A percentile compares a stretch with the other conserved stretches of the same genome.
phyloP scores from a whole-genome alignment of 192 early-diverging fungal species.

The Backusella parvicylindrica region DNA sequence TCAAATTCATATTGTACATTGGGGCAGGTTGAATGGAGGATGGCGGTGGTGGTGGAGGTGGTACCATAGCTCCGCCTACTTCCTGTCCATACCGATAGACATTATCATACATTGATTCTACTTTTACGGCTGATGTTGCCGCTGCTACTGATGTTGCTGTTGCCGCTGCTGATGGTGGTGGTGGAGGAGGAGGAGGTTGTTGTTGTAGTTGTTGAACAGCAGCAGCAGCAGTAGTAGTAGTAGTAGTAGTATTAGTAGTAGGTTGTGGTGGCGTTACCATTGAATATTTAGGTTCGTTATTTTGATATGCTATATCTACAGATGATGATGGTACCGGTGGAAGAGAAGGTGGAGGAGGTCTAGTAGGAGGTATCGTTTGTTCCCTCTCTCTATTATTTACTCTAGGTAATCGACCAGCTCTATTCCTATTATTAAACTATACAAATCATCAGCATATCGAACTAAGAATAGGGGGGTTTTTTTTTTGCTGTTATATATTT shows the following conservation, averaged over 20 bases:
- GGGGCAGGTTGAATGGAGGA: neutral
- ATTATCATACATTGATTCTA: slow-evolving; percentile 6
- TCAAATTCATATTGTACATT: slow-evolving; percentile 14
- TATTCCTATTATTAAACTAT: slow-evolving; percentile 2
- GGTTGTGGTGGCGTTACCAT: neutral
- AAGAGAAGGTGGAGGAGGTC: neutral
- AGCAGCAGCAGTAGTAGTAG: neutral
- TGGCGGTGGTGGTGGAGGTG: neutral
- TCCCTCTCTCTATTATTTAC: slow-evolving; percentile 1
- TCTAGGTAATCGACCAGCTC: neutral
- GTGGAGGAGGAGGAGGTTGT: neutral
- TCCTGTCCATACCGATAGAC: slow-evolving; percentile 5
- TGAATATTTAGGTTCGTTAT: neutral
- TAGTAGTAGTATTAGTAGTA: neutral
- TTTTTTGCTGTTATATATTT: no score
- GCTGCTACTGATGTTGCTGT: neutral
- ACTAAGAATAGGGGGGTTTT: no score
- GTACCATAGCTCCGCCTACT: neutral
- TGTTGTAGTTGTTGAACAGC: no score
- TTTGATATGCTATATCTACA: neutral
- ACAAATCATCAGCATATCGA: no score
- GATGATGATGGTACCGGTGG: neutral
- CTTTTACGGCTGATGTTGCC: neutral
- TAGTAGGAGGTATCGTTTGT: neutral
- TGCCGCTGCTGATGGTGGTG: neutral